phyloP scores from a whole-genome alignment of 129 eudicot species.

The Flaveria linearis region DNA sequence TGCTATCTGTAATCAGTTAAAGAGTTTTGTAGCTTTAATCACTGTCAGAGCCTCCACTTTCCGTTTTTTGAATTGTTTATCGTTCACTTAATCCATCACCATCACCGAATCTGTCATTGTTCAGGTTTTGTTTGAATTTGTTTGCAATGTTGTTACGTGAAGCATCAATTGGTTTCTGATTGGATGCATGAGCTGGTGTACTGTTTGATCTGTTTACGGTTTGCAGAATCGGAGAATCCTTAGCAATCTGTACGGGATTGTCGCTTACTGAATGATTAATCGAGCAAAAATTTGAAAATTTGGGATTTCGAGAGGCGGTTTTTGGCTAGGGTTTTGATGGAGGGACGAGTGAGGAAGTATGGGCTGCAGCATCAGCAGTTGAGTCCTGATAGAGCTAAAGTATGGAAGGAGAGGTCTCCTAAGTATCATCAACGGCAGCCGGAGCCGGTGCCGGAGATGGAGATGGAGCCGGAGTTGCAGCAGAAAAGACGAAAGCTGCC shows the following conservation, averaged over 20 bases:
- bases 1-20: conserved; percentile 23
- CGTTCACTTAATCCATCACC: conserved; percentile 23
- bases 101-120: conserved; percentile 28
- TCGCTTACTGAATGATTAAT: conserved; percentile 13
- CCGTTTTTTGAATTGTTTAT: conserved; percentile 22
- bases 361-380: conserved; percentile 62
- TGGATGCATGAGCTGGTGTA: conserved; percentile 5
- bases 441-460: conserved; percentile 21
- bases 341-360: conserved; percentile 65
- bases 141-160: conserved; percentile 11
- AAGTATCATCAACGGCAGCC: conserved; percentile 52
- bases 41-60: not conserved
- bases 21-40: not conserved
- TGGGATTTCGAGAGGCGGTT: conserved; percentile 16
- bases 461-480: conserved; percentile 15
- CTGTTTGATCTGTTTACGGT: conserved; percentile 23
- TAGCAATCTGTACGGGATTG: conserved; percentile 14
- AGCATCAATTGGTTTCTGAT: conserved; percentile 17
- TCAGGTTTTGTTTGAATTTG: conserved; percentile 25
- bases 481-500: conserved; percentile 54
- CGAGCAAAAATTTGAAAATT: conserved; percentile 1
- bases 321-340: conserved; percentile 57
- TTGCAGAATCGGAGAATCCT: conserved; percentile 7
- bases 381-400: conserved; percentile 93
- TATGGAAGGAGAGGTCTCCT: conserved; percentile 94